Evolutionary conservation across 495 filamentous ascomycete genomes (phyloP), one percentile per base, ranked within the genome.

Genomic region (Penicillium egyptiacum): DNA sequence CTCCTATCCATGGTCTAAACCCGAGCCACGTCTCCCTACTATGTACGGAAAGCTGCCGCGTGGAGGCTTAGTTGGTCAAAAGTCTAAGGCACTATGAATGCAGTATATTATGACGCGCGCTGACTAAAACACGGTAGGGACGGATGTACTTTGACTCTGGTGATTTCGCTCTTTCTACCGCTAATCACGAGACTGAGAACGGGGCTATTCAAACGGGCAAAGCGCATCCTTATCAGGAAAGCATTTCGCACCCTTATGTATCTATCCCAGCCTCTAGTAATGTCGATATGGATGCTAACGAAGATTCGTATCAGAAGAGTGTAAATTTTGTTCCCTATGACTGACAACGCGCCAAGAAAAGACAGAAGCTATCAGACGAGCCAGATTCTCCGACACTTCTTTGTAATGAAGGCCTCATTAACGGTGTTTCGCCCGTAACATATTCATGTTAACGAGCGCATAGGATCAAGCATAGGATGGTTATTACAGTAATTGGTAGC

Each of bases 121-220:
- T 61, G 23, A 56, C 49, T 47, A 48, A 58, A 14, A 51, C 60
- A 11, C 20, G 4, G 16, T 49, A 70, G 67, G 48, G 69, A 57
- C 65, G 70, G 35, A 64, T 31, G 0, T 72, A 70, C 53, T 70
- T 72, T 53, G 70, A 72, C 63, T 72, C 67, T 8, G 67, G 70
- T 39, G 67, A 72, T 48, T 66, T 64, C 11, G 70, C 70, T 54
- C 57, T 70, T 62, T 70, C 63, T n/a, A 53, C 67, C 11, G 58
- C 65, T 49, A 10, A 67, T 35, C 40, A 46, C 8, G 60, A 53
- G 28, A 70, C 63, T 26, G 62, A 72, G 42, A 51, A 59, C 33
- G 67, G 63, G 26, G 51, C 56, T 43, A 56, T 70, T 35, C 50
- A 69, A 43, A 64, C 67, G 5, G 70, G 70, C 43, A 63, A 17